These are phyloP conservation scores for Cryomyces minteri DNA, from an alignment of 495 filamentous ascomycete genomes.

Conservation along the genomic window DNA sequence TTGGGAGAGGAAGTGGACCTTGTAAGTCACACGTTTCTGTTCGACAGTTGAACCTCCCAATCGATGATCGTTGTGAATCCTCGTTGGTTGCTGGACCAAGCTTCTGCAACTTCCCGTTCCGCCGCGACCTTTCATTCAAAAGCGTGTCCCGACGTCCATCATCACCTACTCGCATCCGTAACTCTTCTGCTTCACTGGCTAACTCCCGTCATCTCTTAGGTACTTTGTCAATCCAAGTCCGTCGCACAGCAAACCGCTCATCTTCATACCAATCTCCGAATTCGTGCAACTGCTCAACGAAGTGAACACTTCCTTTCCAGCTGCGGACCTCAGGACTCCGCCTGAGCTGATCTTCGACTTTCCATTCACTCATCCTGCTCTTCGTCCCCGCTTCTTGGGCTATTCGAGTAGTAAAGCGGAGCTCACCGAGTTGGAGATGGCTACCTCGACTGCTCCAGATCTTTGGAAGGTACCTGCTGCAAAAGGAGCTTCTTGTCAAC, in stretches of 20 bases:
- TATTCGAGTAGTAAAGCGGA: slow-evolving; percentile 21
- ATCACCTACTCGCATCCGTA: not conserved
- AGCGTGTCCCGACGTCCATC: no score
- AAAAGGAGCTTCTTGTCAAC: not conserved
- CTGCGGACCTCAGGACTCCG: slow-evolving; percentile 31
- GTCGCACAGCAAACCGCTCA: slow-evolving; percentile 24
- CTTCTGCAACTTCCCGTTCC: not conserved
- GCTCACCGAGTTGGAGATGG: slow-evolving; percentile 15
- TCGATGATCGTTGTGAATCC: slow-evolving; percentile 4
- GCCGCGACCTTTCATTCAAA: no score
- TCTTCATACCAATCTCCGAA: slow-evolving; percentile 47
- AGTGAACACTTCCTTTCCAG: slow-evolving; percentile 33
- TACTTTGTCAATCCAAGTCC: no score
- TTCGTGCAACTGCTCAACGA: slow-evolving; percentile 36
- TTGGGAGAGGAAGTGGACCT: slow-evolving; percentile 45
- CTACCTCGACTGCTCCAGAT: not conserved
- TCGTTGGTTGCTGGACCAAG: slow-evolving; percentile 3
- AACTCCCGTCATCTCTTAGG: slow-evolving; percentile 1
- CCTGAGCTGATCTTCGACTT: slow-evolving; percentile 39
- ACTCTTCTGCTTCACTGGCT: not conserved
- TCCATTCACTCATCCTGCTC: slow-evolving; percentile 27
- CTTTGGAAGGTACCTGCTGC: not conserved
- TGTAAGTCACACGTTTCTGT: slow-evolving; percentile 35
- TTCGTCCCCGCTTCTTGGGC: slow-evolving; percentile 46
- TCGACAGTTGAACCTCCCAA: not conserved